phyloP scores from a whole-genome alignment of 2,329 filamentous ascomycete genomes.

The Monosporascus sp. region DNA sequence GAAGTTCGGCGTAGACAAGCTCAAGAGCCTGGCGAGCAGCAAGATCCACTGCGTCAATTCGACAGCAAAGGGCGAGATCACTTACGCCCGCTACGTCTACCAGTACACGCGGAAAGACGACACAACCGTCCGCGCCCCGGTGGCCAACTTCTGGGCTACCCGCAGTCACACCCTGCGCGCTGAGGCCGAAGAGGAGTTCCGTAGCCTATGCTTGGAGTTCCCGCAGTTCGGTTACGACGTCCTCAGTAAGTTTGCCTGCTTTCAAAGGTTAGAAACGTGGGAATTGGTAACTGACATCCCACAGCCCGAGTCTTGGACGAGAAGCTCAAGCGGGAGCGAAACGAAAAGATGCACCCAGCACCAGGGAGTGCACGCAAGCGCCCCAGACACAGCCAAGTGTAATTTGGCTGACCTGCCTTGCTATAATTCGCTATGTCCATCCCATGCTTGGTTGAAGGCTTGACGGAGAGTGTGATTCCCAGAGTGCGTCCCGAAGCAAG shows the following conservation, averaged over 20 bases:
- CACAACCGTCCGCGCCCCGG: conserved; percentile 68
- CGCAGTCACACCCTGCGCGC: conserved; percentile 75
- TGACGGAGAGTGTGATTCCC: neutral
- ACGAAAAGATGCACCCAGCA: conserved; percentile 53
- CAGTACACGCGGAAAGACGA: conserved; percentile 67
- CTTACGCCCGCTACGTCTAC: conserved; percentile 89
- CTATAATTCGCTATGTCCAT: neutral
- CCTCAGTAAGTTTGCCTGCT: conserved; percentile 53
- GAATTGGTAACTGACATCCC: conserved; percentile 11
- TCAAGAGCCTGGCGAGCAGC: conserved; percentile 73
- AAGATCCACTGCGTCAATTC: conserved; percentile 92
- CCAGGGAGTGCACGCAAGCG: conserved; percentile 51
- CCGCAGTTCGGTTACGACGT: conserved; percentile 93
- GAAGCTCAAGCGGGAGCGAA: conserved; percentile 60
- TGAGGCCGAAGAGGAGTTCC: conserved; percentile 84
- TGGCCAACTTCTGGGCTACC: conserved; percentile 88
- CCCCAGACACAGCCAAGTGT: conserved; percentile 45
- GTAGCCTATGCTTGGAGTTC: conserved; percentile 77
- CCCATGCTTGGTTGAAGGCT: neutral
- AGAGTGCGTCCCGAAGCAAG: neutral
- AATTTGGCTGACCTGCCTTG: neutral
- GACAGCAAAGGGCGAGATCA: conserved; percentile 84
- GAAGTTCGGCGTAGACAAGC: conserved; percentile 62
- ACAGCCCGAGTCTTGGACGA: conserved; percentile 60
- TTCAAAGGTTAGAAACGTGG: conserved; percentile 8